A percentile compares a stretch with the other conserved stretches of the same genome.
These are phyloP conservation scores for Arthrobotrys conoides DNA, from an alignment of 2,329 filamentous ascomycete species.

Conservation along the genomic window DNA sequence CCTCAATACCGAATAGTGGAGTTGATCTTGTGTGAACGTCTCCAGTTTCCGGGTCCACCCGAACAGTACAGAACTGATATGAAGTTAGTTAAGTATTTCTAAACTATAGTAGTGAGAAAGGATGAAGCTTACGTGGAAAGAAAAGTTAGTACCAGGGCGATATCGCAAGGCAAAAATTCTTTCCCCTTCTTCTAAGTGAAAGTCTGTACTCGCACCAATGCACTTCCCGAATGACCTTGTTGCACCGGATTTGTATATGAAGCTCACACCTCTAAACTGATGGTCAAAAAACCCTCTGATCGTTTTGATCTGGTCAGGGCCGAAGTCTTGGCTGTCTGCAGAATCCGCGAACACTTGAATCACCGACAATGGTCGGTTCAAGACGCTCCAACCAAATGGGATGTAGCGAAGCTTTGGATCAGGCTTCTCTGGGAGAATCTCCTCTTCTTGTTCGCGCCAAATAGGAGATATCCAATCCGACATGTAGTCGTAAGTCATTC, in stretches of 20 bases:
- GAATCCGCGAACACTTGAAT: slow-evolving; percentile 52
- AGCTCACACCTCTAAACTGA: slow-evolving; percentile 49
- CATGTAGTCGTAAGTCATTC: slow-evolving; percentile 59
- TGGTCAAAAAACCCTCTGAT: slow-evolving; percentile 56
- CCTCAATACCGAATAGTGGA: slow-evolving; percentile 51
- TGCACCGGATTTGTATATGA: slow-evolving; percentile 49
- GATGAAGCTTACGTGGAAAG: slow-evolving; percentile 39
- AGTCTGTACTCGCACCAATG: slow-evolving; percentile 46
- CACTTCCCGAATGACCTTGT: slow-evolving; percentile 54
- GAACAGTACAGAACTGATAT: slow-evolving; percentile 41
- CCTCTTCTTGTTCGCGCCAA: slow-evolving; percentile 43
- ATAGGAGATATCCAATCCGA: slow-evolving; percentile 60
- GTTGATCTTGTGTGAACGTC: slow-evolving; percentile 46
- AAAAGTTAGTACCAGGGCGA: slow-evolving; percentile 50
- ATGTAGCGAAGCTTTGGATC: slow-evolving; percentile 50
- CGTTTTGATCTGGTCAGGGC: slow-evolving; percentile 46
- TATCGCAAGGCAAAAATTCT: slow-evolving; percentile 54
- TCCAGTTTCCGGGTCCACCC: slow-evolving; percentile 39
- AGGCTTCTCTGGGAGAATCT: slow-evolving; percentile 34
- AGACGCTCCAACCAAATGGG: slow-evolving; percentile 50
- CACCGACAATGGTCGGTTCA: slow-evolving; percentile 39
- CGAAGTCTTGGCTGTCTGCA: slow-evolving; percentile 50
- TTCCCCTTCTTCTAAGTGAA: slow-evolving; percentile 37
- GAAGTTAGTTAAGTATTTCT: slow-evolving; percentile 5
- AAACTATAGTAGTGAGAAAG: neutral